Evolutionary conservation across 345 rosid genomes (phyloP), one percentile per base, ranked within the genome.

Genomic region (Populus ilicifolia): DNA sequence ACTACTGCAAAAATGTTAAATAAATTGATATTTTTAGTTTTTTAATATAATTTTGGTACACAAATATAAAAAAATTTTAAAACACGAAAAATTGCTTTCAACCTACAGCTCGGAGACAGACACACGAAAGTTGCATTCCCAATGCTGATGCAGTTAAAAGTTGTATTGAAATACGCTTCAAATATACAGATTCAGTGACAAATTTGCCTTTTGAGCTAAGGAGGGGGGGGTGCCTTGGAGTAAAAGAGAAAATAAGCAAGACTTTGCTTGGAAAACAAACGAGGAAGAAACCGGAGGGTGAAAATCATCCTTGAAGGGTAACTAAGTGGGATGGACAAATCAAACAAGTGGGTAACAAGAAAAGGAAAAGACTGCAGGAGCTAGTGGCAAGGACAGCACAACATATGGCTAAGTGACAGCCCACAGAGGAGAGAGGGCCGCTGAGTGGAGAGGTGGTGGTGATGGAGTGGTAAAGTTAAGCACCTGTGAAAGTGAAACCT

Each of bases 401-500:
- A 0, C 44, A n/a, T 38, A 11, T 21, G 66, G 48, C 38, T 17
- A 52, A 5, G 48, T 41, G 29, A 14, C 48, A 52, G 23, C 36
- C 48, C 64, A 72, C 46, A 30, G 20, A 30, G n/a, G 1, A 20
- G 39, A 46, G 8, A 6, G 13, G 44, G 44, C 44, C 44, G 29
- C 54, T 1, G 23, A 80, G 75, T 74, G 86, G 81, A 81, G 62
- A 59, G 86, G 76, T 52, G 82, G 78, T 41, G 86, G 76, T 50
- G 82, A 75, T 74, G 80, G 70, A 1, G 39, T 5, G 41, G 75
- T 64, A 69, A 66, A 54, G 79, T 70, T 80, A 66, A 39, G 78
- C 69, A 20, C 64, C 65, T 71, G 77, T 78, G 76, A 81, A 50
- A 62, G 64, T 8, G 52, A 75, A 36, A 9, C n/a, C 67, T 17